Base-by-base conservation (phyloP, 345 rosid genomes). In the Eucalyptus decipiens region DNA sequence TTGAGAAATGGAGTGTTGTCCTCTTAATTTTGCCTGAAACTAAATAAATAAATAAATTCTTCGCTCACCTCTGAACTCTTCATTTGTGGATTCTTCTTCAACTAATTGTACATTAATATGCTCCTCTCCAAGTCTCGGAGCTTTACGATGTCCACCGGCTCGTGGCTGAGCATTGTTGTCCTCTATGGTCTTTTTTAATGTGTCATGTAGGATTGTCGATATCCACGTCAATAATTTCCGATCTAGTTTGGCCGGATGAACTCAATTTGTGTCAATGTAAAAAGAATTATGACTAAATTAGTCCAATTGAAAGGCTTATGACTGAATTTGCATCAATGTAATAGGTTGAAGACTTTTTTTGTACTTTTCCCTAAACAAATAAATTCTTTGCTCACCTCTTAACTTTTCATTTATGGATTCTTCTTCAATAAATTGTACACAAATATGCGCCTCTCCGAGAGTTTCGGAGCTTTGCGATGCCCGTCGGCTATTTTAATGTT, bases 201-300 rank as follows among this genome's bases (percentile, higher is more conserved):
- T 58, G 65, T 1, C 1, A 51, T 0, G 23, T 51, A 18, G 4
- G 2, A 51, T 4, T 0, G 9, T 51, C 1, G 0, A 0, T 0
- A 51, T 51, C 1, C 4, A 51, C 4, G 1, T 51, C 0, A 51
- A 0, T 0, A 51, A 51, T 51, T 3, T 51, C 1, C 4, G 1
- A 51, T 4, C 2, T 52, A 52, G 1, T 7, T 19, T 52, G 56
- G 0, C 1, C 0, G 9, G 0, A 52, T 52, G 23, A 52, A 52
- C 2, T 52, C 56, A 52, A 52, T 52, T 52, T 0, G 0, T 19
- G 56, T 0, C 4, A 52, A 2, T 52, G 24, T 52, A 9, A 18
- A 51, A 51, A 19, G 0, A 0, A 18, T 51, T 52, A 52, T 0
- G 10, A 52, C 9, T 18, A 52, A 52, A 52, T 19, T 0, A 52